These are phyloP conservation scores for Parachlorella kessleri DNA, from an alignment of 139 green algal species.

Conservation along the genomic window DNA sequence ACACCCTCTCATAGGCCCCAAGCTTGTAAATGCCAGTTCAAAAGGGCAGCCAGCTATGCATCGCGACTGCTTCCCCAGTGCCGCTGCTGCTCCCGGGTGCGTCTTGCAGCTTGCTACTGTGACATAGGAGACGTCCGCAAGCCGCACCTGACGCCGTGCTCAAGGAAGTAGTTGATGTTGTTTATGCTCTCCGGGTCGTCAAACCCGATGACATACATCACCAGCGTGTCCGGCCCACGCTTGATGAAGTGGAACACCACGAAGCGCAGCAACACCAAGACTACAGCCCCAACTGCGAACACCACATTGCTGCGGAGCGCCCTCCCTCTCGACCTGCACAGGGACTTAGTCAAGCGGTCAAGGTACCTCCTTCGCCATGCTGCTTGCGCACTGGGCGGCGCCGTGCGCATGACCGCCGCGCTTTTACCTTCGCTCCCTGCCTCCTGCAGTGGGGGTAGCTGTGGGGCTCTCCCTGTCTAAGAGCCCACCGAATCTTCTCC, in stretches of 20 bases:
- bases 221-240: background rate
- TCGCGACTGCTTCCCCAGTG: too few relatives aligned
- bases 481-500: too few relatives aligned
- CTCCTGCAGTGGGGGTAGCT: too few relatives aligned
- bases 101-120: too few relatives aligned
- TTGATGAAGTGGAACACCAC: background rate
- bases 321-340: background rate
- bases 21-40: too few relatives aligned
- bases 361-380: background rate
- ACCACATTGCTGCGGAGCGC: background rate
- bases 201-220: constrained; percentile 9
- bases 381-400: background rate
- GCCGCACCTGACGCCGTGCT: background rate
- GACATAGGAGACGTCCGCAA: too few relatives aligned
- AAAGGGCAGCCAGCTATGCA: too few relatives aligned
- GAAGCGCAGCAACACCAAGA: background rate
- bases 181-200: constrained; percentile 3
- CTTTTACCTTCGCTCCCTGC: background rate
- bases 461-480: too few relatives aligned
- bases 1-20: too few relatives aligned
- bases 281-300: background rate
- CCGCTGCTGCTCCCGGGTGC: too few relatives aligned
- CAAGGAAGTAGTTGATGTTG: constrained; percentile 2
- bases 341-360: background rate
- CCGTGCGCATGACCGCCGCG: background rate